phyloP scores from a whole-genome alignment of 164 flowering plant species.

The Umbellularia californica region DNA sequence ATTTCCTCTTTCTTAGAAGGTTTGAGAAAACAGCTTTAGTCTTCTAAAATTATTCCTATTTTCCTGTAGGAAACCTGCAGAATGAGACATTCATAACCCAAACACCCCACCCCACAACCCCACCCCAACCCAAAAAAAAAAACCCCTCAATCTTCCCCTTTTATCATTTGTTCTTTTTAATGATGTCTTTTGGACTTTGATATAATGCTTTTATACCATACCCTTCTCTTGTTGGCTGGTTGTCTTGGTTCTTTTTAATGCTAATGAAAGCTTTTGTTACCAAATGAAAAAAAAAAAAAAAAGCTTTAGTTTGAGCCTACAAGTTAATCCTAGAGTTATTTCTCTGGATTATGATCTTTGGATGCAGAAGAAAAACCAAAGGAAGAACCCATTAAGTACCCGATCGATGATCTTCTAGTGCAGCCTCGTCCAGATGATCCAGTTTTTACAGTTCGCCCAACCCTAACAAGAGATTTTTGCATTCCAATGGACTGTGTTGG shows the following conservation, averaged over 20 bases:
- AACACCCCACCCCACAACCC: no score
- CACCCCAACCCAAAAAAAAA: no score
- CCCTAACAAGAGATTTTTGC: conserved; percentile 63
- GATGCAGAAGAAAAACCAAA: conserved; percentile 36
- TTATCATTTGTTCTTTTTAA: background rate
- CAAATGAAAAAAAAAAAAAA: background rate
- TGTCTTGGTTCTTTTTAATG: no score
- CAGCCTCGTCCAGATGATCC: conserved; percentile 65
- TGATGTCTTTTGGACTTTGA: background rate
- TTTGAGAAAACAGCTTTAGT: no score
- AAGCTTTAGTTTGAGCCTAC: background rate
- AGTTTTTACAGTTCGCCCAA: conserved; percentile 60
- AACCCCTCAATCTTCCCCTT: no score
- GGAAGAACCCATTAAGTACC: conserved; percentile 60
- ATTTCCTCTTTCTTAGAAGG: no score
- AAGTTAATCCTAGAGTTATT: conserved; percentile 1
- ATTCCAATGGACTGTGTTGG: conserved; percentile 83
- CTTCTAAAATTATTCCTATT: no score
- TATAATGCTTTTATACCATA: background rate
- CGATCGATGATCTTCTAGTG: conserved; percentile 87
- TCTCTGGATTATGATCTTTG: conserved; percentile 1
- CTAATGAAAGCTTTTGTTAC: background rate
- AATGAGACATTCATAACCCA: no score
- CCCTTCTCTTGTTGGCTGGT: no score
- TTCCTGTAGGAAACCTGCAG: no score